Conservation (phyloP, 495 filamentous ascomycete genomes). For the Lophium mytilinum region DNA sequence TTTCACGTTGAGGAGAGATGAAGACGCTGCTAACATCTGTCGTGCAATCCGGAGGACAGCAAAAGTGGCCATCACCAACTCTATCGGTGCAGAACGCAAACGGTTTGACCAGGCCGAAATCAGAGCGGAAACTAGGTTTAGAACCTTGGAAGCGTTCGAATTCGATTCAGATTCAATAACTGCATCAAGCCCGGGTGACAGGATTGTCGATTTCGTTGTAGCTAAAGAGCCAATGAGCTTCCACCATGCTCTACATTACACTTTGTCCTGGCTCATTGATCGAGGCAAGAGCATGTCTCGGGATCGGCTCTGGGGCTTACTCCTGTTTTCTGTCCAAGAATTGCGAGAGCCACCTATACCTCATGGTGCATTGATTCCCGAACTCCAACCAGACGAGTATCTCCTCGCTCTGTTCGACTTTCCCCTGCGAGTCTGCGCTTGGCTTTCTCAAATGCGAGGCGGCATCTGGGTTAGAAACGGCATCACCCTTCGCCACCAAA, state of each 20-base stretch:
- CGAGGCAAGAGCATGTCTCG: conserved; percentile 68
- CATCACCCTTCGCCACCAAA: conserved; percentile 88
- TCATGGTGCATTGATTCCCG: conserved; percentile 40
- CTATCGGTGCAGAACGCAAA: conserved; percentile 77
- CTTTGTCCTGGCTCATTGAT: conserved; percentile 93
- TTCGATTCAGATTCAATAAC: conserved; percentile 56
- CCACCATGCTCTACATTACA: conserved; percentile 95
- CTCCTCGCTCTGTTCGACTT: conserved; percentile 86
- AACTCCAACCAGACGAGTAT: conserved; percentile 57
- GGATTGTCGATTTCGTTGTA: conserved; percentile 78
- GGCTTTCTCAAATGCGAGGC: conserved; percentile 96
- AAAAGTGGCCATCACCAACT: conserved; percentile 71
- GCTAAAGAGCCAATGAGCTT: conserved; percentile 90
- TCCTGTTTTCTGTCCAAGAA: conserved; percentile 55
- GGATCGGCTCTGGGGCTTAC: conserved; percentile 53
- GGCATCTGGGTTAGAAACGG: conserved; percentile 99
- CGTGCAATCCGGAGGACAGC: conserved; percentile 70
- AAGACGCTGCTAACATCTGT: conserved; percentile 49
- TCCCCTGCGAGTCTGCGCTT: conserved; percentile 85
- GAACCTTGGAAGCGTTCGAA: conserved; percentile 64
- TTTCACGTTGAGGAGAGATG: conserved; percentile 56
- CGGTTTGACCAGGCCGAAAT: conserved; percentile 85
- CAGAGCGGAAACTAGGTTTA: conserved; percentile 74
- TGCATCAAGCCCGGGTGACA: conserved; percentile 30
- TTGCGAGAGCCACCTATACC: conserved; percentile 46